Conservation (phyloP, 345 rosid genomes). For the Kernera saxatilis region DNA sequence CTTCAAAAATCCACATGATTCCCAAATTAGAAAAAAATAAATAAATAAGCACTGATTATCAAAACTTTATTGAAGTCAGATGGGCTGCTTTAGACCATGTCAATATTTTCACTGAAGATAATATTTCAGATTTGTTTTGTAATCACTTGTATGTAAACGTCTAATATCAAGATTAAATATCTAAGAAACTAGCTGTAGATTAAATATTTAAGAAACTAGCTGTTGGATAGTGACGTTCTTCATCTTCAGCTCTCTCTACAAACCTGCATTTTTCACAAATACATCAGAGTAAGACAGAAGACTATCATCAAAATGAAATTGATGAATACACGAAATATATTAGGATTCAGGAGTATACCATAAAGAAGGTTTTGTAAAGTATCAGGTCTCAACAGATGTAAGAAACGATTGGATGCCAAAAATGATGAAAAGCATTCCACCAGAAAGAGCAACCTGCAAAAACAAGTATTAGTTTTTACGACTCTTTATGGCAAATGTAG, state of each 20-base stretch:
- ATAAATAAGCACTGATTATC: not conserved
- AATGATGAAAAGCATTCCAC: conserved; percentile 83
- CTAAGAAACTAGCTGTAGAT: conserved; percentile 3
- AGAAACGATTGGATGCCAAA: conserved; percentile 94
- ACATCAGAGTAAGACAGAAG: not conserved
- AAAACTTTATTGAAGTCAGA: conserved; percentile 11
- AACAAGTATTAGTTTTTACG: not conserved
- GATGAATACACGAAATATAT: not conserved
- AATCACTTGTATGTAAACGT: conserved; percentile 8
- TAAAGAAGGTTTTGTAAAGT: not conserved
- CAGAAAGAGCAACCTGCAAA: conserved; percentile 76
- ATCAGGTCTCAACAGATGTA: conserved; percentile 39
- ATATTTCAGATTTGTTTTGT: not conserved
- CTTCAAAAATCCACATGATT: not conserved
- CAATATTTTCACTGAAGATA: not conserved
- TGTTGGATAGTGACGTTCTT: not conserved
- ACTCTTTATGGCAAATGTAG: not conserved
- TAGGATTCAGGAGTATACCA: conserved; percentile 1
- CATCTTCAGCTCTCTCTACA: conserved; percentile 2
- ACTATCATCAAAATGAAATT: not conserved
- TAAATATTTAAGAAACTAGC: conserved; percentile 6
- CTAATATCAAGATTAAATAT: conserved; percentile 4
- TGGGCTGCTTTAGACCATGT: not conserved
- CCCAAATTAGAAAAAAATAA: not conserved
- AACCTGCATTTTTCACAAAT: conserved; percentile 1